A percentile compares a stretch with the other conserved stretches of the same genome.
These are phyloP conservation scores for Lupinus albus DNA, from an alignment of 306 rosid species.

Conservation along the genomic window DNA sequence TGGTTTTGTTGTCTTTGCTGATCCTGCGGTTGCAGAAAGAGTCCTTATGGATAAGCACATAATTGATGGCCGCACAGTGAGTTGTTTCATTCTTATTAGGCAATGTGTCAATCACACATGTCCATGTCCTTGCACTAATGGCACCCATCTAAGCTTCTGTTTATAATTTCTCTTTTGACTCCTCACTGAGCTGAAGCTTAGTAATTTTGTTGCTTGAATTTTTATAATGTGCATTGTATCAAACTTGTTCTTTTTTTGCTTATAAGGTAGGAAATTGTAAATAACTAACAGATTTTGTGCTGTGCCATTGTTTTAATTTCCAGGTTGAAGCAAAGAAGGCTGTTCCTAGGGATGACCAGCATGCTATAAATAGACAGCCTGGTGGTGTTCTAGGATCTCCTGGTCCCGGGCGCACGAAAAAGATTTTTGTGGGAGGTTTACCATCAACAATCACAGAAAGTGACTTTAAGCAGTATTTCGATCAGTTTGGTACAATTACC, in stretches of 20 bases:
- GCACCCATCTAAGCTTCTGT: conserved; percentile 3
- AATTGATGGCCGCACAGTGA: conserved; percentile 89
- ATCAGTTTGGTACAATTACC: conserved; percentile 79
- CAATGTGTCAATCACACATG: conserved; percentile 19
- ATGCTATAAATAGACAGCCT: conserved; percentile 54
- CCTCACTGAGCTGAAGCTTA: conserved; percentile 1
- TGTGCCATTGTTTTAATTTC: conserved; percentile 40
- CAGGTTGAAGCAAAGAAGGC: conserved; percentile 99
- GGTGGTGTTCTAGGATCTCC: conserved; percentile 69
- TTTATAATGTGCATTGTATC: conserved; percentile 44
- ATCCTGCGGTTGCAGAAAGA: conserved; percentile 85
- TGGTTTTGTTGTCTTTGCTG: conserved; percentile 84
- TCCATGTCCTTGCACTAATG: conserved; percentile 22
- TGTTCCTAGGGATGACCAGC: conserved; percentile 91
- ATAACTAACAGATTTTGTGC: conserved; percentile 41
- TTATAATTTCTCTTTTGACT: conserved; percentile 12
- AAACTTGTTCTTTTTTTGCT: conserved; percentile 30
- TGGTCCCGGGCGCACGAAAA: conserved; percentile 77
- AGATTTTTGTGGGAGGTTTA: conserved; percentile 93
- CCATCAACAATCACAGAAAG: conserved; percentile 83
- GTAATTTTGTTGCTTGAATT: conserved; percentile 14
- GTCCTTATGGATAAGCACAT: conserved; percentile 86
- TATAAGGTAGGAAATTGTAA: conserved; percentile 15
- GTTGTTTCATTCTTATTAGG: conserved; percentile 47
- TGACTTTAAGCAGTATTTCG: conserved; percentile 81